Percentiles rank a stretch among this genome's conserved stretches.
Evolutionary conservation across 257 asterid genomes (phyloP).

Genomic region (Solanum virginianum): DNA sequence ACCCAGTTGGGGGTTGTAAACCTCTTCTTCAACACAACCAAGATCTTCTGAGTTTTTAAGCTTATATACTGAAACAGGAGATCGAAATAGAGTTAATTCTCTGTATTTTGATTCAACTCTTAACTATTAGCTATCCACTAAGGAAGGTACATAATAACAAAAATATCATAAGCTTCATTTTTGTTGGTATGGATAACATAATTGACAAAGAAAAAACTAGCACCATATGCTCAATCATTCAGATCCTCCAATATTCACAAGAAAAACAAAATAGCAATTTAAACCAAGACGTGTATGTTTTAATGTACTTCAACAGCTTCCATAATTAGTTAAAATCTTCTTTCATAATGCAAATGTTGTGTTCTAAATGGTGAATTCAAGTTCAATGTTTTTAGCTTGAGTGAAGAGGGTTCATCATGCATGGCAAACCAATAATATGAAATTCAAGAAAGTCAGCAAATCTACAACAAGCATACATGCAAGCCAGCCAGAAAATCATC

Average conservation of each 20-base stretch:
- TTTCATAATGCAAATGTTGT: background rate
- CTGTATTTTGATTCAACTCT: background rate
- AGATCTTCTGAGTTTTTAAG: slow-evolving; percentile 70
- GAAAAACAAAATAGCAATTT: background rate
- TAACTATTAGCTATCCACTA: background rate
- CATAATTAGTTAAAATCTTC: background rate
- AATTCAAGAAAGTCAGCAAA: background rate
- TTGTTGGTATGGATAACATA: background rate
- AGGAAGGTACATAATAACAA: background rate
- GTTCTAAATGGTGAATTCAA: background rate
- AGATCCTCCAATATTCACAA: background rate
- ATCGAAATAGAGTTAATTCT: background rate
- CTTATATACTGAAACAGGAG: slow-evolving; percentile 59
- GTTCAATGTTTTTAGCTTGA: background rate
- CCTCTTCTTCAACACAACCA: slow-evolving; percentile 74
- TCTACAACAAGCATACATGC: background rate
- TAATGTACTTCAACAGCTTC: background rate
- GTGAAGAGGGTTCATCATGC: background rate
- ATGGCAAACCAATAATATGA: background rate
- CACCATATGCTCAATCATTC: background rate
- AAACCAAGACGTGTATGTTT: background rate
- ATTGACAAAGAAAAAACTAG: background rate
- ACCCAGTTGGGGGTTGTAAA: slow-evolving; percentile 93
- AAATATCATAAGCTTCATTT: background rate
- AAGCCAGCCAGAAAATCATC: background rate